Conservation (phyloP, 108 stramenopile species). For the Licmophora abbreviata region DNA sequence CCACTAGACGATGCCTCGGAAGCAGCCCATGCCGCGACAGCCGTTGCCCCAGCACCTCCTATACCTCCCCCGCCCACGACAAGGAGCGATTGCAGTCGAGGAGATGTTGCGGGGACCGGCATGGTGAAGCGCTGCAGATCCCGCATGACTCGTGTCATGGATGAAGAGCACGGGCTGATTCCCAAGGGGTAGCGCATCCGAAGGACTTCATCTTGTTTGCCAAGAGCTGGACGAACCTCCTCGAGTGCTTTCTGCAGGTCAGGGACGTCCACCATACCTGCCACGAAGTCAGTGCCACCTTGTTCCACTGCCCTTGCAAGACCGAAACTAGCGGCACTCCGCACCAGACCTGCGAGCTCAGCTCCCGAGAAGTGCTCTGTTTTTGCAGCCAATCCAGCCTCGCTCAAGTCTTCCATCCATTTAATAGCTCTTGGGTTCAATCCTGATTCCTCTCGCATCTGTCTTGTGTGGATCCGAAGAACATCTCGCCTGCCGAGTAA, state of each 20-base stretch:
- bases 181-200: slow-evolving; percentile 52
- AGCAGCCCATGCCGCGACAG: slow-evolving; percentile 55
- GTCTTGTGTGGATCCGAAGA: slow-evolving; percentile 79
- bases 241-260: slow-evolving; percentile 49
- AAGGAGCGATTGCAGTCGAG: slow-evolving; percentile 47
- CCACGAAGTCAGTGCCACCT: slow-evolving; percentile 17
- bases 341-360: slow-evolving; percentile 82
- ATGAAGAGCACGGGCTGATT: slow-evolving; percentile 46
- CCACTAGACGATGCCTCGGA: slow-evolving; percentile 51
- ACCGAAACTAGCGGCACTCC: slow-evolving; percentile 81
- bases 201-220: slow-evolving; percentile 68
- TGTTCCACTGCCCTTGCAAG: slow-evolving; percentile 47
- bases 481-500: slow-evolving; percentile 63
- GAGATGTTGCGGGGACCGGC: slow-evolving; percentile 17
- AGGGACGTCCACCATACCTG: slow-evolving; percentile 26
- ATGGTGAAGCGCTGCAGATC: slow-evolving; percentile 57
- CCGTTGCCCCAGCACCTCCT: slow-evolving; percentile 37
- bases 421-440: slow-evolving; percentile 35
- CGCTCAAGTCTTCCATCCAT: slow-evolving; percentile 50
- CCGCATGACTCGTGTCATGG: slow-evolving; percentile 47
- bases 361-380: slow-evolving; percentile 86
- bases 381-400: slow-evolving; percentile 45
- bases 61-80: slow-evolving; percentile 43
- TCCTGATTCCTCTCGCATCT: slow-evolving; percentile 72
- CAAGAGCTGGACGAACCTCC: slow-evolving; percentile 67